Evolutionary conservation across 129 eudicot species (phyloP).

Genomic region (Kitagawia praeruptora): DNA sequence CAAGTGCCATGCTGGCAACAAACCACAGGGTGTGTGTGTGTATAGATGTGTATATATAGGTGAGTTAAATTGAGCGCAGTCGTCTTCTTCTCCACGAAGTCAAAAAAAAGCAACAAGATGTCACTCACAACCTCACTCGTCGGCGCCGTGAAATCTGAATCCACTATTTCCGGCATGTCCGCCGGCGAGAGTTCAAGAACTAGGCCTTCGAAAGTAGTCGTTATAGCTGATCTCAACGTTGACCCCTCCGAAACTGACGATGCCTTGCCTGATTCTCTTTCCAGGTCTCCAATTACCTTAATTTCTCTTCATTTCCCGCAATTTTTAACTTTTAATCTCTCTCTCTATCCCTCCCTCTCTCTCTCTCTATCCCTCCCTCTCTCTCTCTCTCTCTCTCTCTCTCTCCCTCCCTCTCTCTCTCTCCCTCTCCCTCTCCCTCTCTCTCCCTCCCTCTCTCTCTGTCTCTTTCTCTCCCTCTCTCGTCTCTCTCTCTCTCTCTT

Average conservation of each 20-base stretch:
- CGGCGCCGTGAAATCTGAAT: conserved; percentile 23
- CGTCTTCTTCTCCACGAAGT: neutral
- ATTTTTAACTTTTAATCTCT: neutral
- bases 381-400: too few relatives aligned
- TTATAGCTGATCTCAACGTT: conserved; percentile 79
- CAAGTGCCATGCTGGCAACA: neutral
- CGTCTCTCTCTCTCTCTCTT: too few relatives aligned
- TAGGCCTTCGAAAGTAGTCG: conserved; percentile 36
- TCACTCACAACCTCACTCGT: conserved; percentile 15
- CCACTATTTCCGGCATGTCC: conserved; percentile 14
- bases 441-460: too few relatives aligned
- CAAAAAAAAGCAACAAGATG: neutral
- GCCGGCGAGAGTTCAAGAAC: conserved; percentile 17
- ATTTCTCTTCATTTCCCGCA: neutral
- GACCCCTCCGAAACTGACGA: conserved; percentile 77
- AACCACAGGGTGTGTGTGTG: neutral
- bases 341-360: too few relatives aligned
- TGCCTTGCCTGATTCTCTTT: conserved; percentile 29
- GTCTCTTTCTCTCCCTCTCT: too few relatives aligned
- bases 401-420: too few relatives aligned
- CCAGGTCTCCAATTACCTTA: conserved; percentile 27
- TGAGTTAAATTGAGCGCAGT: neutral
- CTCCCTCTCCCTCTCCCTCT: too few relatives aligned
- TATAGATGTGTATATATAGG: neutral
- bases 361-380: too few relatives aligned